Evolutionary conservation across 176 grass and related monocot species (phyloP), one percentile per base, ranked within the genome.

Genomic region (Pharus latifolius): DNA sequence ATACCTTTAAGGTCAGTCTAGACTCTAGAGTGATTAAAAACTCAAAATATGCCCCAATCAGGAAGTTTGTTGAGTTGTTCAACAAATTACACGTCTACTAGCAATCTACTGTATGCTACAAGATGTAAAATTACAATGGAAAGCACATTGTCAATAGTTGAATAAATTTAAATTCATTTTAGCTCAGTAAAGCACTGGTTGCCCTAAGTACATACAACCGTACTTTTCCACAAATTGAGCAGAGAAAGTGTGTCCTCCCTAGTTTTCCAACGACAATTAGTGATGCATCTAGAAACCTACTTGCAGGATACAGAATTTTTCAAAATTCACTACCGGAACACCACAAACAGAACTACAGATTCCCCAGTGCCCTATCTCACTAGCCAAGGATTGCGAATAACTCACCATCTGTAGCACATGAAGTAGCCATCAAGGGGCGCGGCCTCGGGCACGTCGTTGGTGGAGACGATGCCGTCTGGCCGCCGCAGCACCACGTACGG

Each of bases 371-470:
- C 34, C 38, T 22, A 10, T 52, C 52, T 3, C 35, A 73, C 23
- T 12, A 64, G 47, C 6, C 4, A 41, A 49, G 63, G 28, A 55
- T 10, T 3, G 2, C 0, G 37, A 51, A 67, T 15, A 42, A 15
- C 87, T 84, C 62, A 99, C 96, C 96, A 99, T 86, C 87, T 94
- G 55, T 94, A 99, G 8, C 90, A 88, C 76, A 99, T 82, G 64
- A 85, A 95, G 76, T 83, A 80, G 27, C 85, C 96, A 73, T 99
- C 88, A 0, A 78, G 11, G 1, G 90, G 87, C 0, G 65, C 42
- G 0, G 76, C 60, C 56, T 99, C 90, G 0, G 87, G 65, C 7
- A 90, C 75, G 15, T 99, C 90, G 14, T 99, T 82, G 29, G 69
- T 91, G 11, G 87, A 88, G 51, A 85, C 50, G 50, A 28, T 57